Percentiles rank a stretch among this genome's conserved stretches.
phyloP scores from a whole-genome alignment of 495 filamentous ascomycete species.

The Mytilinidion resinicola region DNA sequence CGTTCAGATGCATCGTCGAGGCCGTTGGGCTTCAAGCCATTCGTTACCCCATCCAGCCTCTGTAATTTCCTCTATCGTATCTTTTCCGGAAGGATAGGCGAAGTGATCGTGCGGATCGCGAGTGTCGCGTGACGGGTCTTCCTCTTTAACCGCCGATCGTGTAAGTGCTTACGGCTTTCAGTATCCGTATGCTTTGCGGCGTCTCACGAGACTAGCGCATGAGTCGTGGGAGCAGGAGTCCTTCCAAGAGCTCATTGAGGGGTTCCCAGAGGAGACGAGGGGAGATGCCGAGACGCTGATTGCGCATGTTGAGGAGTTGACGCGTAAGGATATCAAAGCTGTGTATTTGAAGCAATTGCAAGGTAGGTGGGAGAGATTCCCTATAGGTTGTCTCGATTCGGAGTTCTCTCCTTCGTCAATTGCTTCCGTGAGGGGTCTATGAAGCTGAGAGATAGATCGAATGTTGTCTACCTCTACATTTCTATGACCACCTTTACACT shows the following conservation, averaged over 20 bases:
- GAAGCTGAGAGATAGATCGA: no score
- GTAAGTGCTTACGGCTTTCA: constrained; percentile 30
- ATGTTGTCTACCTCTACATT: no score
- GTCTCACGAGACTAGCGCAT: constrained; percentile 51
- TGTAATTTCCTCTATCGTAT: neutral
- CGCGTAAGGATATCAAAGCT: constrained; percentile 58
- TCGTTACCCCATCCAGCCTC: constrained; percentile 19
- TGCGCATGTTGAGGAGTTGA: constrained; percentile 57
- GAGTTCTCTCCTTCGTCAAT: neutral
- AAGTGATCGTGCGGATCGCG: neutral
- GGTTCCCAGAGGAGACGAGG: constrained; percentile 56
- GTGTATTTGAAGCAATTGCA: constrained; percentile 66
- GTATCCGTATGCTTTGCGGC: constrained; percentile 64
- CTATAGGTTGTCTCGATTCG: neutral
- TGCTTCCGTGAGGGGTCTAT: no score
- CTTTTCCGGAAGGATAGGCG: neutral
- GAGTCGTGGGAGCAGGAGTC: constrained; percentile 52
- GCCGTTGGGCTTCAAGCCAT: constrained; percentile 14
- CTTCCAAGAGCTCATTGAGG: constrained; percentile 53
- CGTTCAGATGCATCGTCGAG: neutral
- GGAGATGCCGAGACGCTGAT: constrained; percentile 45
- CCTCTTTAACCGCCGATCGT: neutral
- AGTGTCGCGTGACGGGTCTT: neutral
- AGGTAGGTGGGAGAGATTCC: constrained; percentile 24
- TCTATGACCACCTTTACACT: no score